Evolutionary conservation across 2,329 filamentous ascomycete species (phyloP).

Genomic region (Venturia effusa): DNA sequence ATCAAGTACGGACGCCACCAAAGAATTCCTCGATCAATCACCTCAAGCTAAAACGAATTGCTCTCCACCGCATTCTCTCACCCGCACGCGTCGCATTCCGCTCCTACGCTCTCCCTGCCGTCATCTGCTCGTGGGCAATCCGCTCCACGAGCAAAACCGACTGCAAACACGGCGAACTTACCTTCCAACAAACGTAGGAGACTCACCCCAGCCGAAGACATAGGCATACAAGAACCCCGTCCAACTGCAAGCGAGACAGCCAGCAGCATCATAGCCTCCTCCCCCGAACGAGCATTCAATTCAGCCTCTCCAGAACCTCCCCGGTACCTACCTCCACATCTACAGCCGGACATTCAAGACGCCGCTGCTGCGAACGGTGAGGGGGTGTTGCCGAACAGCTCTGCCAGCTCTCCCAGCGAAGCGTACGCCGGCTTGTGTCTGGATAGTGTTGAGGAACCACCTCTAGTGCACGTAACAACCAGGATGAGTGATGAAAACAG

Average conservation of each 20-base stretch:
- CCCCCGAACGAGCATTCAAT: conserved; percentile 22
- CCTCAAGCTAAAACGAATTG: neutral
- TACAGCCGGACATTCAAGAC: conserved; percentile 34
- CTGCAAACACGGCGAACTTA: conserved; percentile 6
- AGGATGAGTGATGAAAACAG: neutral
- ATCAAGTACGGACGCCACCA: neutral
- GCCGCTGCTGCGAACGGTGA: conserved; percentile 22
- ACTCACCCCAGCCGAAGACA: neutral
- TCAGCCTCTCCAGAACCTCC: conserved; percentile 26
- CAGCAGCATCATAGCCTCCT: conserved; percentile 1
- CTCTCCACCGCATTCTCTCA: neutral
- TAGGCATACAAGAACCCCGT: neutral
- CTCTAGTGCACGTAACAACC: neutral
- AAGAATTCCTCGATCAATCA: neutral
- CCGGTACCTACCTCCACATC: conserved; percentile 44
- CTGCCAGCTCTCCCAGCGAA: conserved; percentile 38
- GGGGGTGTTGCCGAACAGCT: conserved; percentile 19
- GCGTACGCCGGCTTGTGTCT: conserved; percentile 42
- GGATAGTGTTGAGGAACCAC: conserved; percentile 23
- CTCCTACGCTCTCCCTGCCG: neutral
- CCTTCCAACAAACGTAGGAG: conserved; percentile 9
- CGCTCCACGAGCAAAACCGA: conserved; percentile 3
- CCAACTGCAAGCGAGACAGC: neutral
- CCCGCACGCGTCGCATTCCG: neutral
- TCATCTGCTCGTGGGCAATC: conserved; percentile 1